phyloP scores from a whole-genome alignment of 495 filamentous ascomycete genomes.

The Penicillium waksmanii region DNA sequence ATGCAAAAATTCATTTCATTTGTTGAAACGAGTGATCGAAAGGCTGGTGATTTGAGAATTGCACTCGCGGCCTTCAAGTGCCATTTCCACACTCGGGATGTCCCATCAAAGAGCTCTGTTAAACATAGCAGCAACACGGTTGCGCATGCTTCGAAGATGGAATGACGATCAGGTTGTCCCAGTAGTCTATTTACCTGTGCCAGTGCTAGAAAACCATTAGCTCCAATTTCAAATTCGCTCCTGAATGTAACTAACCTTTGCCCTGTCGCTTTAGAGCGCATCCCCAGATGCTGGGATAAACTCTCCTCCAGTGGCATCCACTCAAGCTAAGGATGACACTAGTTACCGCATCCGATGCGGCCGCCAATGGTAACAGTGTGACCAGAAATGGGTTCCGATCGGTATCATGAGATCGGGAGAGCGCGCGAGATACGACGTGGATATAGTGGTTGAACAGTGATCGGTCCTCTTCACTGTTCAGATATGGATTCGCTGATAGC shows the following conservation, averaged over 20 bases:
- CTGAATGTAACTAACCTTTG: constrained; percentile 15
- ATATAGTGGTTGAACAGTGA: constrained; percentile 37
- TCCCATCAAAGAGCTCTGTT: constrained; percentile 33
- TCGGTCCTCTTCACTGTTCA: constrained; percentile 30
- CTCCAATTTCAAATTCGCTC: neutral
- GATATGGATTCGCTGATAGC: constrained; percentile 20
- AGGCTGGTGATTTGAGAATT: constrained; percentile 28
- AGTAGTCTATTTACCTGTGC: constrained; percentile 27
- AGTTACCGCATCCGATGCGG: constrained; percentile 30
- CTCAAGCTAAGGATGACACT: constrained; percentile 33
- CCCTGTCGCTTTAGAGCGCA: constrained; percentile 31
- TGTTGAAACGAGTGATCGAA: constrained; percentile 18
- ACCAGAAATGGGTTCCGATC: constrained; percentile 34
- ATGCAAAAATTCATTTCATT: constrained; percentile 31
- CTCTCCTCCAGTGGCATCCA: constrained; percentile 35
- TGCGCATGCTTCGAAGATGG: constrained; percentile 29
- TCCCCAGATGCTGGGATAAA: constrained; percentile 34
- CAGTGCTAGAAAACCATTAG: constrained; percentile 21
- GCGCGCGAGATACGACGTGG: constrained; percentile 29
- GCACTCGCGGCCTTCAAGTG: constrained; percentile 35
- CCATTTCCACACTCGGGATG: constrained; percentile 35
- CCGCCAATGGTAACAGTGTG: constrained; percentile 31
- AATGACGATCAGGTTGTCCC: constrained; percentile 18
- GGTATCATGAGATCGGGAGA: constrained; percentile 29
- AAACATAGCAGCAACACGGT: constrained; percentile 32